Conservation (phyloP, 495 filamentous ascomycete genomes). For the Penicillium alfredii region DNA sequence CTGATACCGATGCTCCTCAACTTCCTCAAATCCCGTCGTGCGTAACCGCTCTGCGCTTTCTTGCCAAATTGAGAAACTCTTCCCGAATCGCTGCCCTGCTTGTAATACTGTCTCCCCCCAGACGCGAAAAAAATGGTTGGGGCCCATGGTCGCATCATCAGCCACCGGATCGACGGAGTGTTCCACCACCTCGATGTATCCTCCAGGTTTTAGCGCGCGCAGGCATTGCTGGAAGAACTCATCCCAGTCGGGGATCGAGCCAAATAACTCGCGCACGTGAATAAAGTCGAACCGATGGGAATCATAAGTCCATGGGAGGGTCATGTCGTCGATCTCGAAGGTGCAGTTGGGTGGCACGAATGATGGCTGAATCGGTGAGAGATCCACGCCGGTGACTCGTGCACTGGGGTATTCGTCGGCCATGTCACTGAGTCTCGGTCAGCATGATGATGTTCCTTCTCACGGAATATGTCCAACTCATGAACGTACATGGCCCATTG, state of each 20-base stretch:
- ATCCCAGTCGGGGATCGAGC: slow-evolving; percentile 56
- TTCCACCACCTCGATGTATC: slow-evolving; percentile 60
- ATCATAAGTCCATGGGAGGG: slow-evolving; percentile 50
- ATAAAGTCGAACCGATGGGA: slow-evolving; percentile 58
- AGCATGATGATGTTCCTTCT: too few species aligned
- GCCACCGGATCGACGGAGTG: slow-evolving; percentile 43
- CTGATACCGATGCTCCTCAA: slow-evolving; percentile 53
- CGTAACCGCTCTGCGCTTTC: slow-evolving; percentile 30
- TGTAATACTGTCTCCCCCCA: slow-evolving; percentile 49
- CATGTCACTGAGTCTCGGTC: slow-evolving; percentile 35
- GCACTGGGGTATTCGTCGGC: slow-evolving; percentile 44
- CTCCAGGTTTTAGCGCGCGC: slow-evolving; percentile 53
- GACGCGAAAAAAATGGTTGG: slow-evolving; percentile 46
- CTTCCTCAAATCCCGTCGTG: slow-evolving; percentile 52
- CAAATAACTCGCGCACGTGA: slow-evolving; percentile 54
- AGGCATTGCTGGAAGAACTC: slow-evolving; percentile 33
- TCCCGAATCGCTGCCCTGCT: slow-evolving; percentile 44
- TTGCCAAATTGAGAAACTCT: slow-evolving; percentile 43
- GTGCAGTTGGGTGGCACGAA: slow-evolving; percentile 44
- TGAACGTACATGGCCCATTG: too few species aligned
- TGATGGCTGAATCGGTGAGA: slow-evolving; percentile 41
- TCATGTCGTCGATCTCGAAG: slow-evolving; percentile 54
- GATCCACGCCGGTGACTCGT: slow-evolving; percentile 37
- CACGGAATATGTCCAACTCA: too few species aligned
- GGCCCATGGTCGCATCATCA: slow-evolving; percentile 43